Percentiles rank a stretch among this genome's conserved stretches.
These are phyloP conservation scores for Lepidium africanum DNA, from an alignment of 345 rosid genomes.

Conservation along the genomic window DNA sequence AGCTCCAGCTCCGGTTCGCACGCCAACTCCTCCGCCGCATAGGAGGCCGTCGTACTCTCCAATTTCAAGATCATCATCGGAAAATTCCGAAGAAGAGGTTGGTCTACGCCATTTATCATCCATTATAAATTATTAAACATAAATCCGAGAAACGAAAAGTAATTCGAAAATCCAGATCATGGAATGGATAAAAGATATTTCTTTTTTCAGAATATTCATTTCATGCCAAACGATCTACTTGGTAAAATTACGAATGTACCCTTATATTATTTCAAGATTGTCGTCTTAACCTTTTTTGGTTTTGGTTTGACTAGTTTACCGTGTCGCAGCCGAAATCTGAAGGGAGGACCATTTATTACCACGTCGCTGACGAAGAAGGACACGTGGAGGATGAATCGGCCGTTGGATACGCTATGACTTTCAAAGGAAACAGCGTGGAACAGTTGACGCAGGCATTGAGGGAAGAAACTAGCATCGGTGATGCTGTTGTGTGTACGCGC, in stretches of 20 bases:
- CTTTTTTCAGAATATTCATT: not conserved
- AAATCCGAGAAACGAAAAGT: no score
- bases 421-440: constrained; percentile 63
- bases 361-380: constrained; percentile 62
- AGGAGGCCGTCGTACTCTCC: constrained; percentile 36
- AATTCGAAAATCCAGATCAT: no score
- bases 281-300: constrained; percentile 7
- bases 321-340: constrained; percentile 46
- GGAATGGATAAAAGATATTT: not conserved
- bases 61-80: constrained; percentile 23
- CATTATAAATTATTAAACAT: no score
- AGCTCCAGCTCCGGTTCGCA: not conserved
- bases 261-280: not conserved
- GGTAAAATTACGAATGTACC: not conserved
- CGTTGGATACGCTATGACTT: constrained; percentile 47
- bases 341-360: constrained; percentile 80
- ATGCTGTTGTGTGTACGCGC: constrained; percentile 66
- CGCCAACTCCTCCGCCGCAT: constrained; percentile 31
- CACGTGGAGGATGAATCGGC: constrained; percentile 62
- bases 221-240: not conserved
- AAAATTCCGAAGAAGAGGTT: constrained; percentile 47
- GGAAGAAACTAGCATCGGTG: constrained; percentile 65
- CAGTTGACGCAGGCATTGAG: constrained; percentile 60
- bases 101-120: constrained; percentile 34
- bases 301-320: constrained; percentile 17